Evolutionary conservation across 2,329 filamentous ascomycete genomes (phyloP), one percentile per base, ranked within the genome.

Genomic region (Tothia fuscella): DNA sequence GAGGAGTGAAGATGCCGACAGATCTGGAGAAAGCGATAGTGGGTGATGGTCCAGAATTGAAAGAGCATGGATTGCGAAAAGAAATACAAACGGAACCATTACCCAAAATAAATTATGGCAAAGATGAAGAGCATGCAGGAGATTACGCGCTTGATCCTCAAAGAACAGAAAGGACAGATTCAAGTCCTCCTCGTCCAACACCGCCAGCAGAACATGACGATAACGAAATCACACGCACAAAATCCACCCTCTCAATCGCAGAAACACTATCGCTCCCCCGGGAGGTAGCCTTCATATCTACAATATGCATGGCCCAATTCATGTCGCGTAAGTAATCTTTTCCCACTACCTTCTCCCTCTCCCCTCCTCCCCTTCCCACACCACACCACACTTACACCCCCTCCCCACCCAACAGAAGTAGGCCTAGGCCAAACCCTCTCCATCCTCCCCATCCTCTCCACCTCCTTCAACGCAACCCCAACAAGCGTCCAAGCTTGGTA

Each of bases 401-500:
- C 12, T 19, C n/a, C 20, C 33, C n/a, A 30, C 5, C 16, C 5
- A 16, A 51, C 52, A 13, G 53, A 65, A 48, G 56, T 53, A 2
- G 58, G 54, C 17, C 49, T 66, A 19, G 53, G 55, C 6, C 56
- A 56, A 35, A 53, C 53, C 16, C 49, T 63, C n/a, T 57, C 54
- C 12, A 59, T 61, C n/a, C 47, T 67, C 19, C 58, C 62, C 34
- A 56, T 63, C 42, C 66, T 70, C 50, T 64, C 60, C 13, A 42
- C 53, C 6, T 60, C 59, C 26, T 61, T 68, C 28, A 56, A 56
- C 24, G 58, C 60, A 22, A 56, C 56, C 3, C 53, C 54, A 39
- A 52, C 61, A 4, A 63, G 60, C 21, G 56, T 63, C n/a, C 56
- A 66, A n/a, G 55, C 59, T 17, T 72, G 68, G 69, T 55, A 68